Conservation (phyloP, 1,284 basidiomycete genomes). For the Butyriboletus appendiculatus region DNA sequence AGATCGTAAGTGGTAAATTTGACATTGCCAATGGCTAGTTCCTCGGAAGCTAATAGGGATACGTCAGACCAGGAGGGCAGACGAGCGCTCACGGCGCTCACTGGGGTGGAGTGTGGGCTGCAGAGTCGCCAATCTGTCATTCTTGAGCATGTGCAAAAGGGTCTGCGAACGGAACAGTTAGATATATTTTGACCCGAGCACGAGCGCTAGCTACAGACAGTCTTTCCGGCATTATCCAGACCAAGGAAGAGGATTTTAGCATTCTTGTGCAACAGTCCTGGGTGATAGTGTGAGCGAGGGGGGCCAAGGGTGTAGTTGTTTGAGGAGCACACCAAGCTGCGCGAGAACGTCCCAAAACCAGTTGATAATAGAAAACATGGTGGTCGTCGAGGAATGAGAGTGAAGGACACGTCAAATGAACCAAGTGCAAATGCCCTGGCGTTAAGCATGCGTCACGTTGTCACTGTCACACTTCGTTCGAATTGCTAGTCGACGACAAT, state of each 20-base stretch:
- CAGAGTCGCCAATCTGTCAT: slow-evolving; percentile 95
- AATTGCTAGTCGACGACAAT: background rate
- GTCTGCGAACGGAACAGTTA: slow-evolving; percentile 61
- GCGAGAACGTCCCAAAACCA: slow-evolving; percentile 97
- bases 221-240: slow-evolving; percentile 99
- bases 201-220: slow-evolving; percentile 55
- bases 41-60: slow-evolving; percentile 84
- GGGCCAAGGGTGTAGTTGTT: background rate
- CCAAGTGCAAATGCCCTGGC: background rate
- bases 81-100: slow-evolving; percentile 39
- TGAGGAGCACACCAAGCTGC: slow-evolving; percentile 72
- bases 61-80: background rate
- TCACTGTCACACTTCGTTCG: slow-evolving; percentile 17
- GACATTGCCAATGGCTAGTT: slow-evolving; percentile 97
- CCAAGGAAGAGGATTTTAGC: slow-evolving; percentile 99
- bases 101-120: slow-evolving; percentile 99
- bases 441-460: slow-evolving; percentile 7
- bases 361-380: slow-evolving; percentile 85
- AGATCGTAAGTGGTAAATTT: slow-evolving; percentile 99
- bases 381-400: slow-evolving; percentile 29
- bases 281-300: slow-evolving; percentile 3
- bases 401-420: slow-evolving; percentile 21
- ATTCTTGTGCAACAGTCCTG: slow-evolving; percentile 97
- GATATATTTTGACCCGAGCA: background rate
- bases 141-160: slow-evolving; percentile 99